phyloP scores from a whole-genome alignment of 208 protist species.

The Leishmania martiniquensis region DNA sequence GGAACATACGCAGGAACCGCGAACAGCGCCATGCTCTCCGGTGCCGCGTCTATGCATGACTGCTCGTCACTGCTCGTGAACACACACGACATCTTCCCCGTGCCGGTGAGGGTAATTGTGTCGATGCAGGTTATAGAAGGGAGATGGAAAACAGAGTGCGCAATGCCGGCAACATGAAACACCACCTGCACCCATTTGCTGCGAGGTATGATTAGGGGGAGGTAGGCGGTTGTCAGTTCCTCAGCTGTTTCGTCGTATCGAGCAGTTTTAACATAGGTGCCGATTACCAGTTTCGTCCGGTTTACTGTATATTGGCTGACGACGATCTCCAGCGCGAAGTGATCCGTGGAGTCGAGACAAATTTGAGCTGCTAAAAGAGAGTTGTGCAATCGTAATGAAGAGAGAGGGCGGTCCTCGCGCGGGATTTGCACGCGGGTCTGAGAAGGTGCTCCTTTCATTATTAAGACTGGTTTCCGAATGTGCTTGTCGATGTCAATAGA shows the following conservation, averaged over 20 bases:
- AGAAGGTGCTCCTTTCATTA: constrained; percentile 55
- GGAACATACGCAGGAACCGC: constrained; percentile 82
- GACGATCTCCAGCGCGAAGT: constrained; percentile 71
- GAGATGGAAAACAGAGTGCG: constrained; percentile 61
- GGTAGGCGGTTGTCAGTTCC: constrained; percentile 43
- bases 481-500: constrained; percentile 62
- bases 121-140: constrained; percentile 69
- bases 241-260: constrained; percentile 33
- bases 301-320: constrained; percentile 44
- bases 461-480: constrained; percentile 42
- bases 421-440: constrained; percentile 67
- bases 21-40: constrained; percentile 71
- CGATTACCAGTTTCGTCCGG: constrained; percentile 71
- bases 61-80: constrained; percentile 70
- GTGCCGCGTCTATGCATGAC: constrained; percentile 67
- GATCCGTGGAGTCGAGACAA: constrained; percentile 44
- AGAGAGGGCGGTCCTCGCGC: constrained; percentile 55
- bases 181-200: constrained; percentile 89
- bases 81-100: constrained; percentile 45
- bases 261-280: constrained; percentile 61
- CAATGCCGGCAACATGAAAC: constrained; percentile 78
- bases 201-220: constrained; percentile 79
- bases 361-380: constrained; percentile 66
- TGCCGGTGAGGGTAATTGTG: constrained; percentile 59
- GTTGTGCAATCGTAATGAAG: constrained; percentile 45